phyloP scores from a whole-genome alignment of 1,139 yeast species.

The Meyerozyma guilliermondii region DNA sequence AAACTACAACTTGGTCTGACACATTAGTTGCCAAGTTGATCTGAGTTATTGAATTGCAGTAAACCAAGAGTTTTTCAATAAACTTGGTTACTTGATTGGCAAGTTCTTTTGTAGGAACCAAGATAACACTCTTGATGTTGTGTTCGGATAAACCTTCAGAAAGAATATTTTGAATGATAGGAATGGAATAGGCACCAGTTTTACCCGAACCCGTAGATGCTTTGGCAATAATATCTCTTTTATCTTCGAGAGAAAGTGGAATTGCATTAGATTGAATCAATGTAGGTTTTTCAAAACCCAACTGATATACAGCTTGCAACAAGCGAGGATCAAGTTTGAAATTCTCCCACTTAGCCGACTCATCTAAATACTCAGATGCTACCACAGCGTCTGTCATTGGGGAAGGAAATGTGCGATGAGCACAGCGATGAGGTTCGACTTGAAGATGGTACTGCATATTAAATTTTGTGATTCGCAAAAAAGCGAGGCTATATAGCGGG shows the following conservation, averaged over 20 bases:
- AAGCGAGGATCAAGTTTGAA: constrained; percentile 76
- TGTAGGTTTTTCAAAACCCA: constrained; percentile 84
- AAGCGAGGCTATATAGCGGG: no score
- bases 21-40: constrained; percentile 72
- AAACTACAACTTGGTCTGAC: constrained; percentile 66
- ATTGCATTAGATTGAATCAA: constrained; percentile 88
- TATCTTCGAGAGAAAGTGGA: constrained; percentile 82
- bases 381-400: constrained; percentile 10
- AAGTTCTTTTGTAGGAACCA: constrained; percentile 84
- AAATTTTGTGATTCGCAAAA: neutral
- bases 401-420: neutral
- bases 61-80: constrained; percentile 61
- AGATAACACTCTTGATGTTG: constrained; percentile 49
- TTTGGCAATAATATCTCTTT: constrained; percentile 80
- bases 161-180: constrained; percentile 67
- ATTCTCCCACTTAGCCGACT: constrained; percentile 63
- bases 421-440: constrained; percentile 1
- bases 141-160: constrained; percentile 20
- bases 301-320: constrained; percentile 73
- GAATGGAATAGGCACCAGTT: constrained; percentile 79
- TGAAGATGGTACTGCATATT: neutral
- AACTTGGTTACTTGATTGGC: constrained; percentile 78
- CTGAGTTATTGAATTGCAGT: constrained; percentile 65
- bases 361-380: constrained; percentile 67
- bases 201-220: constrained; percentile 93